Base-by-base conservation (phyloP, 257 asterid genomes). In the Scutellaria minor region DNA sequence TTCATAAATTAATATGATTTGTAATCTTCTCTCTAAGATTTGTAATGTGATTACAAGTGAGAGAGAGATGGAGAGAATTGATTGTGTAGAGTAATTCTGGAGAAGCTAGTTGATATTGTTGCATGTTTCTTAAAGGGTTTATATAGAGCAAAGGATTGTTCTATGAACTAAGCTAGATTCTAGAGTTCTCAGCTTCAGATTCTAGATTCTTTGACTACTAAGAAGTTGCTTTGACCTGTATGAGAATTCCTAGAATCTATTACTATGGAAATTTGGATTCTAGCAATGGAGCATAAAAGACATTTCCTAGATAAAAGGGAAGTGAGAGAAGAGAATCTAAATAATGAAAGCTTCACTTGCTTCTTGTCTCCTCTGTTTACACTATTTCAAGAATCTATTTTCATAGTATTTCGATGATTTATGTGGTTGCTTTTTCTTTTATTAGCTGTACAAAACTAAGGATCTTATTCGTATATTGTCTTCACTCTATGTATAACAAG, bases 91-190 rank as follows among this genome's bases (percentile, higher is more conserved):
- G 51, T 37, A 24, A 61, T 75, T 15, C 47, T 59, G 66, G 60
- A 39, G 41, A 37, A 39, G 12, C 51, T 57, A 9, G 45, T 61
- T 63, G 68, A 64, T 46, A 56, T 37, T 51, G 70, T 53, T 57
- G 58, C 64, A 47, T 72, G 76, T 51, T 54, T 66, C n/a, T 56
- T 55, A 14, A 39, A 70, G 40, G 64, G 68, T 66, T 63, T 78
- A 75, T 78, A 73, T 73, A 73, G 82, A 10, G 78, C 9, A 51
- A 31, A 9, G 39, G 37, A 22, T 24, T 12, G 31, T 9, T n/a
- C 18, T 54, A 51, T 67, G 62, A 7, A 24, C 27, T 24, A 24
- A 1, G 27, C 27, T 24, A 24, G 27, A 24, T 31, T 31, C 37
- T 31, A 31, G 37, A 31, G 37, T 31, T 31, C 37, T 31, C 37